Evolutionary conservation across 768 basidiomycete species (phyloP).

Genomic region (Saitozyma sp.): DNA sequence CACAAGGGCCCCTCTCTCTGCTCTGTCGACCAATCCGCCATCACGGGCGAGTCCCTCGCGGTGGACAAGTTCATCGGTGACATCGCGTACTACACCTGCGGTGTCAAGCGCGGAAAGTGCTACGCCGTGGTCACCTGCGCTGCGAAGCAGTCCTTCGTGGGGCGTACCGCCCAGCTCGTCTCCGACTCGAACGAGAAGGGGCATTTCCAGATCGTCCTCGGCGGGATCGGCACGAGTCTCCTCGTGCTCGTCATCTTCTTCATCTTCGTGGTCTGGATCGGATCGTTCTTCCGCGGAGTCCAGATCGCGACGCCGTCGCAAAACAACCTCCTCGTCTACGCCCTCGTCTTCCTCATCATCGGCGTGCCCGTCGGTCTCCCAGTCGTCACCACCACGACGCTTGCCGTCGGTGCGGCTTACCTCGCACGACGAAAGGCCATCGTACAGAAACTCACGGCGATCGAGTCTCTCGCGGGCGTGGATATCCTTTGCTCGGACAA

Average conservation of each 20-base stretch:
- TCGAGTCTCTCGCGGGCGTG: slow-evolving; percentile 60
- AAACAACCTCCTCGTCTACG: slow-evolving; percentile 58
- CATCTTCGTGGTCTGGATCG: slow-evolving; percentile 58
- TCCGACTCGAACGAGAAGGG: slow-evolving; percentile 54
- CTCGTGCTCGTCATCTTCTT: slow-evolving; percentile 57
- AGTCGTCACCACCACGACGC: slow-evolving; percentile 56
- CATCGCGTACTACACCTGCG: slow-evolving; percentile 55
- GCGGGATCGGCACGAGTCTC: slow-evolving; percentile 55
- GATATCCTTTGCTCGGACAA: slow-evolving; percentile 55
- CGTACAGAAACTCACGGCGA: slow-evolving; percentile 59
- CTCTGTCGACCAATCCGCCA: slow-evolving; percentile 58
- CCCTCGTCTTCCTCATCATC: slow-evolving; percentile 57
- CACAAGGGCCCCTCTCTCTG: slow-evolving; percentile 56
- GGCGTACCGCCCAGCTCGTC: slow-evolving; percentile 57
- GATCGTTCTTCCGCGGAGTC: slow-evolving; percentile 55
- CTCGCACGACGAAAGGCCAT: slow-evolving; percentile 57
- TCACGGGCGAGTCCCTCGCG: slow-evolving; percentile 59
- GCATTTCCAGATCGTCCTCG: slow-evolving; percentile 58
- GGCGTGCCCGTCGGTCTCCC: slow-evolving; percentile 60
- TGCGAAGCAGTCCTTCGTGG: slow-evolving; percentile 57
- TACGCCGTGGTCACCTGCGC: slow-evolving; percentile 53
- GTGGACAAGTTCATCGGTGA: slow-evolving; percentile 58
- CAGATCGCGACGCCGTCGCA: slow-evolving; percentile 54
- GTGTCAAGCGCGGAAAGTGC: slow-evolving; percentile 44
- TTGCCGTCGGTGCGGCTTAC: slow-evolving; percentile 58